phyloP scores from a whole-genome alignment of 2,329 filamentous ascomycete species.

The Triangularia verruculosa region DNA sequence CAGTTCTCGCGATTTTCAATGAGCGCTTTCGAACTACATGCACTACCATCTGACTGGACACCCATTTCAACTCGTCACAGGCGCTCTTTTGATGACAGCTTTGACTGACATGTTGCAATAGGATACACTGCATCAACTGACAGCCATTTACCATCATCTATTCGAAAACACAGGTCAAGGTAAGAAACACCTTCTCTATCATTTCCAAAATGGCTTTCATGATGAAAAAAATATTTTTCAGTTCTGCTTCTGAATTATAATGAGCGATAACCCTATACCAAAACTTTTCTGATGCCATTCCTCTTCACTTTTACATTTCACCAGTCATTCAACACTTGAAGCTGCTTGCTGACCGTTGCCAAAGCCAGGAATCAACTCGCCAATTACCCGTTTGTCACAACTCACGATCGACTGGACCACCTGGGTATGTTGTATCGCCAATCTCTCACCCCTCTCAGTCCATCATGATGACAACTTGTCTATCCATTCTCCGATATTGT shows the following conservation, averaged over 20 bases:
- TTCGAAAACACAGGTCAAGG: conserved; percentile 4
- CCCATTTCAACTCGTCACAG: background rate
- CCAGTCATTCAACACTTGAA: background rate
- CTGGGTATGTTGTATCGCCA: background rate
- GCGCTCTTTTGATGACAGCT: background rate
- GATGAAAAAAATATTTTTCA: conserved; percentile 65
- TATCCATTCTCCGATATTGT: conserved; percentile 73
- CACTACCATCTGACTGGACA: conserved; percentile 66
- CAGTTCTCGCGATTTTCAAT: conserved; percentile 57
- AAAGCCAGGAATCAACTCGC: conserved; percentile 5
- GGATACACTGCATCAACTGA: background rate
- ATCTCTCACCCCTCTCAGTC: conserved; percentile 6
- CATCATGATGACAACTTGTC: conserved; percentile 60
- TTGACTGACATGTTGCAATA: conserved; percentile 20
- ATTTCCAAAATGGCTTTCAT: conserved; percentile 39
- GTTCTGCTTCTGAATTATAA: conserved; percentile 71
- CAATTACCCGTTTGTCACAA: background rate
- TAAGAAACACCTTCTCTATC: conserved; percentile 17
- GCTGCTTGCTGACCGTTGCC: conserved; percentile 15
- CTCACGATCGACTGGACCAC: background rate
- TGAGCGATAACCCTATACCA: conserved; percentile 66
- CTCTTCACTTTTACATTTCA: conserved; percentile 1
- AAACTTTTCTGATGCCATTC: conserved; percentile 54
- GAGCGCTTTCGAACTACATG: conserved; percentile 66
- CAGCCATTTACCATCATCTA: background rate